These are phyloP conservation scores for Botrytis porri DNA, from an alignment of 2,329 filamentous ascomycete species.

Conservation along the genomic window DNA sequence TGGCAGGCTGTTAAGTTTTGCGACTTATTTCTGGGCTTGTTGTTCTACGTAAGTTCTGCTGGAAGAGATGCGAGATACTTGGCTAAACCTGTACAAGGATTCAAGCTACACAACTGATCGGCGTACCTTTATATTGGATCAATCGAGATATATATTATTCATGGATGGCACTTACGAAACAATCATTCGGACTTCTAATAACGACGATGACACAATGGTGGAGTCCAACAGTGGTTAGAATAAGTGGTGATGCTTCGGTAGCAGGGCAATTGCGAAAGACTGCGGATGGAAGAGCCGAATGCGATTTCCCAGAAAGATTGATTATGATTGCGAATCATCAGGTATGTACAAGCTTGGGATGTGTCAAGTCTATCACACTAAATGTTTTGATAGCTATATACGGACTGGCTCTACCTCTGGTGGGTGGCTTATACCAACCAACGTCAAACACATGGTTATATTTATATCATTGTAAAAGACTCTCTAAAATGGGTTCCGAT, in stretches of 20 bases:
- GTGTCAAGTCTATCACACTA: slow-evolving; percentile 22
- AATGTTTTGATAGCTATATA: slow-evolving; percentile 60
- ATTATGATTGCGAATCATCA: slow-evolving; percentile 87
- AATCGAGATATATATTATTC: slow-evolving; percentile 77
- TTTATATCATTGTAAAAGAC: slow-evolving; percentile 90
- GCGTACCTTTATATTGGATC: slow-evolving; percentile 70
- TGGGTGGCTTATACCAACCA: slow-evolving; percentile 82
- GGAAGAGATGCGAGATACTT: not conserved
- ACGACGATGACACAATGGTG: slow-evolving; percentile 83
- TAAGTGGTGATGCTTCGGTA: slow-evolving; percentile 80
- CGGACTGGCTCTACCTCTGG: slow-evolving; percentile 91
- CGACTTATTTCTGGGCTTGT: slow-evolving; percentile 34
- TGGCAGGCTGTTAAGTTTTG: slow-evolving; percentile 32
- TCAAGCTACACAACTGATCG: slow-evolving; percentile 70
- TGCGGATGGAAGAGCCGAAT: slow-evolving; percentile 69
- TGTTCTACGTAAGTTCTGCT: slow-evolving; percentile 34
- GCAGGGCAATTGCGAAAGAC: slow-evolving; percentile 69
- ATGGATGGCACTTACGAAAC: slow-evolving; percentile 85
- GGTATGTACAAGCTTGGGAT: slow-evolving; percentile 40
- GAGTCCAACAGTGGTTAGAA: slow-evolving; percentile 77
- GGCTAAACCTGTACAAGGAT: slow-evolving; percentile 48
- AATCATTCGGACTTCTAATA: slow-evolving; percentile 74
- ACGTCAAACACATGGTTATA: slow-evolving; percentile 75
- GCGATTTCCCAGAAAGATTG: slow-evolving; percentile 76
- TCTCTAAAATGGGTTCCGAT: slow-evolving; percentile 78